Base-by-base conservation (phyloP, 192 early-diverging fungal genomes). In the Entrophospora sp. region DNA sequence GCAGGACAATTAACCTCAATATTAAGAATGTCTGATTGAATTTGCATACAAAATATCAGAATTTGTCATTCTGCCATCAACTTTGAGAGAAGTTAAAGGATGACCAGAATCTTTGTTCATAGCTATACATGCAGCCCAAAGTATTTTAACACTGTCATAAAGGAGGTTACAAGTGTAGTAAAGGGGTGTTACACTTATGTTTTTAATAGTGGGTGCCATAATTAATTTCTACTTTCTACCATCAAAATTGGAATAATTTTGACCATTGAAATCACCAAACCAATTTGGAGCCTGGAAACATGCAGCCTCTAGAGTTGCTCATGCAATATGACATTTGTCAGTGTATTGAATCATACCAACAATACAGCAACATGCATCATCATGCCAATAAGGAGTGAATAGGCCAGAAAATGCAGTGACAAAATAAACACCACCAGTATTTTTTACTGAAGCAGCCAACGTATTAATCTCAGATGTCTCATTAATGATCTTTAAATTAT, bases 341-440 rank as follows among this genome's bases (percentile, higher is more conserved):
- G 91, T 87, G 66, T 86, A 93, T 67, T 91, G 90, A 0, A 92
- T 94, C 46, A 96, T 73, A 7, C 94, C 94, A 61, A 88, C 81
- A 37, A 96, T 87, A 61, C 80, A 82, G 20, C 88, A 90, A 37
- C 91, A 84, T 16, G 91, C 94, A 73, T 94, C 94, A 37, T 87
- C 83, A 30, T 89, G 75, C 94, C 94, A 96, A 75, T 96, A 90
- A 0, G 94, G 94, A 6, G 94, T 92, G 81, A 90, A 94, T 18
- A 96, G 81, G 0, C 94, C 94, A 35, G 83, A 85, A 71, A 96
- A 94, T 0, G 94, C 94, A 0, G 94, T 91, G 35, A 96, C 91
- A 85, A 96, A 96, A 71, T 93, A 92, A 40, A 96, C 89, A 36
- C 89, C 92, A 31, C 87, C 90, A 13, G 85, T 93, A 66, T 91